Evolutionary conservation across 225 moss, liverwort and hornwort genomes (phyloP), one percentile per base, ranked within the genome.

Genomic region (Thuidium tamariscinum): DNA sequence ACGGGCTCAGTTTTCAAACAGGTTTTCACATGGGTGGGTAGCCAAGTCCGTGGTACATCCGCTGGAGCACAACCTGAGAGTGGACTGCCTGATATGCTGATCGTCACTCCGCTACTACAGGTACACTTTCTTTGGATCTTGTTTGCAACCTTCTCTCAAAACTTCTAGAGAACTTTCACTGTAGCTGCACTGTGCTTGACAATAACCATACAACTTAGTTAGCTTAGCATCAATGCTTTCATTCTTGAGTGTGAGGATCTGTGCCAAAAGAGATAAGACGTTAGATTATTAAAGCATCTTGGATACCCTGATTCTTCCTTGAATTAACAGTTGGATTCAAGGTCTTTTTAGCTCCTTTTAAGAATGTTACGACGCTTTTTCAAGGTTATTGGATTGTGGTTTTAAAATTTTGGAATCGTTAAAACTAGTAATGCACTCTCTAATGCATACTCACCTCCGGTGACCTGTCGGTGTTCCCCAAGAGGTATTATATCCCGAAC

Each of bases 81-180:
- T 85, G 80, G 55, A 13, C 36, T 94, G 44, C 91, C 94, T 79
- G 92, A 92, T 74, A 82, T 87, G 75, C 92, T 99, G 27, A 93
- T 99, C 77, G 93, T 97, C 68, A 92, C 89, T 87, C 68, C 95
- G 72, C 55, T 97, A 60, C 92, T 99, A 77, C 93, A 95, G 94
- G 96, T 98, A 75, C 67, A 78, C 59, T 75, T 86, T 67, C 69
- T 71, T 37, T 69, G 62, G 61, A n/a, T 66, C 59, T 72, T 36
- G 69, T 29, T 59, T 70, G 32, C 54, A 55, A 59, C 19, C 34
- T 48, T 13, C 51, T 64, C 49, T n/a, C 48, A 64, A 46, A 44
- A 26, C 25, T 61, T 4, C n/a, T 41, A 56, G 32, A 34, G 57
- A 67, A 57, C 32, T 42, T 82, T 57, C 41, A 30, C 39, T 68